Evolutionary conservation across 139 green algal genomes (phyloP), one percentile per base, ranked within the genome.

Genomic region (Monoraphidium neglectum): DNA sequence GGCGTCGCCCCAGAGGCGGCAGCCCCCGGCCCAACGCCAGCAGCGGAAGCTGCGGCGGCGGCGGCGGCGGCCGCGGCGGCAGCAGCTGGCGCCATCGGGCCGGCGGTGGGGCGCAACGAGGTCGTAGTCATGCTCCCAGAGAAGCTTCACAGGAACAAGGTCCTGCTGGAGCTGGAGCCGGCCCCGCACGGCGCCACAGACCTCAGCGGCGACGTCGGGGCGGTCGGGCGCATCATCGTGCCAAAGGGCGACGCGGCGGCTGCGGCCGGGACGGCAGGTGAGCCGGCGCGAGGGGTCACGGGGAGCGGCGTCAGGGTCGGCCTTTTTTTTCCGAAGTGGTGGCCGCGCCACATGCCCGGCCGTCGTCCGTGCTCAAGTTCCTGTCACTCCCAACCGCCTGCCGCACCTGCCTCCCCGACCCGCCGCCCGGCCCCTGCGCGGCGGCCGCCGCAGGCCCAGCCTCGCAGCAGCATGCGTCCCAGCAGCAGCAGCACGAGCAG

Each of bases 121-220:
- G 49, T 79, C 32, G 15, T 26, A 3, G 2, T 85, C 21, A 79
- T 81, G 38, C 63, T 85, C 2, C 75, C 80, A 49, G 80, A 85
- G 26, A 74, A 75, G 47, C 43, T 85, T 3, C 21, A 69, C 1
- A 23, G 38, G 2, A 75, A 77, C 46, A 85, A 85, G 70, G 74
- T 85, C 49, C 64, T 92, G 46, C 24, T 88, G 36, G 84, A 90
- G 80, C 72, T 91, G 12, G 71, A 80, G 6, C 40, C 78, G 6
- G 62, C 68, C 21, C 63, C 82, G 3, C 76, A 76, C 28, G 71
- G 70, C 30, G 73, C 76, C 6, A 73, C 77, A 2, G 87, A 91
- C 75, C 80, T 91, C 24, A 84, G 77, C 16, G 87, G 87, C 2
- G 87, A 91, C 57, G 76, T 81, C 33, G 87, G 87, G 10, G 87